Conservation (phyloP, 2,329 filamentous ascomycete genomes). For the Alternaria longipes region DNA sequence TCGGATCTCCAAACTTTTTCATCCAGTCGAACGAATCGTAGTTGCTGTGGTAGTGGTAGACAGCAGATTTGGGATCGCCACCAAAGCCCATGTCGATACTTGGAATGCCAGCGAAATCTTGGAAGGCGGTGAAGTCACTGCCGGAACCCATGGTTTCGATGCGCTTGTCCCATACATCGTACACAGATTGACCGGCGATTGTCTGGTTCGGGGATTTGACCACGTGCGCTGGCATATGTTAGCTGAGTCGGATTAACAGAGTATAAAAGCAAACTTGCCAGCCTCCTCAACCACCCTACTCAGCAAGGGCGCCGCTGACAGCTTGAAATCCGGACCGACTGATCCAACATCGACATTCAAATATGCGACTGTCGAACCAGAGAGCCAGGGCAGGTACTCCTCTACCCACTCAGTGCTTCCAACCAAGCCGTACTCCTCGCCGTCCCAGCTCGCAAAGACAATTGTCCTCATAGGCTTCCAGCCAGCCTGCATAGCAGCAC, state of each 20-base stretch:
- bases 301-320: constrained; percentile 77
- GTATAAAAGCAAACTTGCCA: constrained; percentile 42
- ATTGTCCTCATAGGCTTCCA: constrained; percentile 91
- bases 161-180: constrained; percentile 66
- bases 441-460: constrained; percentile 78
- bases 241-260: constrained; percentile 6
- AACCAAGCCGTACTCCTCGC: constrained; percentile 82
- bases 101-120: constrained; percentile 62
- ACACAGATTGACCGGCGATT: constrained; percentile 71
- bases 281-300: constrained; percentile 76
- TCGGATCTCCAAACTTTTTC: constrained; percentile 75
- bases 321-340: constrained; percentile 69
- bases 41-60: constrained; percentile 84
- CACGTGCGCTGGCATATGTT: constrained; percentile 34
- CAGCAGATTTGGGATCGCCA: constrained; percentile 51
- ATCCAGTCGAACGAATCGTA: constrained; percentile 90
- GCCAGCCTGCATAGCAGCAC: constrained; percentile 73
- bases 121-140: constrained; percentile 63
- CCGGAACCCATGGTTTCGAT: constrained; percentile 66
- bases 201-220: constrained; percentile 73
- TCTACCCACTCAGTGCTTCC: constrained; percentile 95
- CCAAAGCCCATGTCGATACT: constrained; percentile 60
- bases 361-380: constrained; percentile 77
- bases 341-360: constrained; percentile 85
- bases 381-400: constrained; percentile 84